phyloP scores from a whole-genome alignment of 208 protist genomes.

The Naegleria lovaniensis region DNA sequence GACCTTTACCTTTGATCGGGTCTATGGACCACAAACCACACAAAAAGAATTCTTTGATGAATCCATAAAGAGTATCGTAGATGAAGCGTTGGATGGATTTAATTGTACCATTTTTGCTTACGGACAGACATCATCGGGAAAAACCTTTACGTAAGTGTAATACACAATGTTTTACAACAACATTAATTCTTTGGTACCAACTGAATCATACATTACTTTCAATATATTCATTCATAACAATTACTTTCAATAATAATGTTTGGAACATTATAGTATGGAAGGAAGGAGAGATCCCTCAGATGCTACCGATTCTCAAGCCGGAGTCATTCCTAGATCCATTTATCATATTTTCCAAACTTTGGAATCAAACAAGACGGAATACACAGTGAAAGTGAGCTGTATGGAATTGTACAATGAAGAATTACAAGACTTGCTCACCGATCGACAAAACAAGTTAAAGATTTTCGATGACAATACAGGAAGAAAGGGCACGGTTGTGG shows the following conservation, averaged over 20 bases:
- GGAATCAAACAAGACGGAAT: slow-evolving; percentile 46
- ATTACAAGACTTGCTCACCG: slow-evolving; percentile 46
- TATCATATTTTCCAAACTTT: slow-evolving; percentile 56
- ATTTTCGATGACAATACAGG: slow-evolving; percentile 32
- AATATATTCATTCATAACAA: no score
- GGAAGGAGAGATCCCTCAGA: background rate
- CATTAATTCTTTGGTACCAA: no score
- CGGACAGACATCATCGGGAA: slow-evolving; percentile 46
- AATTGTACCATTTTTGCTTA: slow-evolving; percentile 53
- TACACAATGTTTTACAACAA: no score
- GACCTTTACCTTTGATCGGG: slow-evolving; percentile 35
- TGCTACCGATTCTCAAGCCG: background rate
- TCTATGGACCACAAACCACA: slow-evolving; percentile 30
- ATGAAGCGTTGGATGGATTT: slow-evolving; percentile 44
- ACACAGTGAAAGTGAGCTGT: slow-evolving; percentile 38
- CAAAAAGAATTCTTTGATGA: slow-evolving; percentile 44
- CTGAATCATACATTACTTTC: background rate
- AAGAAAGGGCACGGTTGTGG: slow-evolving; percentile 29
- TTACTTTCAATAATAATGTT: background rate
- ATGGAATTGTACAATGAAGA: slow-evolving; percentile 62
- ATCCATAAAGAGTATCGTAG: slow-evolving; percentile 40
- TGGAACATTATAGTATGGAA: background rate
- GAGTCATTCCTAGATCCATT: slow-evolving; percentile 49
- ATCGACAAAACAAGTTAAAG: slow-evolving; percentile 35
- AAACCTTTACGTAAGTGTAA: slow-evolving; percentile 43